phyloP scores from a whole-genome alignment of 257 asterid genomes.

The Solanum sparsipilum region DNA sequence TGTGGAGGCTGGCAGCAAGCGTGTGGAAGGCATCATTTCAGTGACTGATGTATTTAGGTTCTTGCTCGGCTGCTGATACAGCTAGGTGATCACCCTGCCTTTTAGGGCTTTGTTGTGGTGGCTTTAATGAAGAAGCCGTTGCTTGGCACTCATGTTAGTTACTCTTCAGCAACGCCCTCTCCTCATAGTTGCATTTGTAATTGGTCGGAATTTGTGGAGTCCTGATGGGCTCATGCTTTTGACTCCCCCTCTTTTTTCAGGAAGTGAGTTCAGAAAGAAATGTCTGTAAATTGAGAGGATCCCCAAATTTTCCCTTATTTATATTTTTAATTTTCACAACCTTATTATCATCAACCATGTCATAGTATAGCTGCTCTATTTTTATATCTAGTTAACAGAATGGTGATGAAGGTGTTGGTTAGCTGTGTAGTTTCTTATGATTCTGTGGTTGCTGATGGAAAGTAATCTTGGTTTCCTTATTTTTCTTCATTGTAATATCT shows the following conservation, averaged over 20 bases:
- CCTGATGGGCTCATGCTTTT: constrained; percentile 12
- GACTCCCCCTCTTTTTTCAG: constrained; percentile 15
- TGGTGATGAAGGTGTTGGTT: background rate
- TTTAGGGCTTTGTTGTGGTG: constrained; percentile 8
- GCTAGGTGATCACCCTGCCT: background rate
- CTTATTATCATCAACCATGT: background rate
- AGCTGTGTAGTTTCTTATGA: background rate
- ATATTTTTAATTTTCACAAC: background rate
- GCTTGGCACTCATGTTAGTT: constrained; percentile 2
- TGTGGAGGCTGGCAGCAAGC: constrained; percentile 76
- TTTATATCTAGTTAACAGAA: background rate
- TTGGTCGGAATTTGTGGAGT: background rate
- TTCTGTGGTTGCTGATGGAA: background rate
- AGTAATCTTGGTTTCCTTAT: background rate
- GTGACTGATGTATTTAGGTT: constrained; percentile 55
- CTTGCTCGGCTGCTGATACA: constrained; percentile 39
- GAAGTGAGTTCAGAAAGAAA: constrained; percentile 11
- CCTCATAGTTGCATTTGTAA: background rate
- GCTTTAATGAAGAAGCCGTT: background rate
- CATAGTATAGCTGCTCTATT: background rate
- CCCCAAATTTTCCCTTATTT: constrained; percentile 3
- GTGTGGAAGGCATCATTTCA: constrained; percentile 64
- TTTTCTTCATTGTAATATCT: background rate
- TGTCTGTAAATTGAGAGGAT: constrained; percentile 46
- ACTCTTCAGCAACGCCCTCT: constrained; percentile 3